Base-by-base conservation (phyloP, 768 basidiomycete genomes). In the Ramaria rubella region DNA sequence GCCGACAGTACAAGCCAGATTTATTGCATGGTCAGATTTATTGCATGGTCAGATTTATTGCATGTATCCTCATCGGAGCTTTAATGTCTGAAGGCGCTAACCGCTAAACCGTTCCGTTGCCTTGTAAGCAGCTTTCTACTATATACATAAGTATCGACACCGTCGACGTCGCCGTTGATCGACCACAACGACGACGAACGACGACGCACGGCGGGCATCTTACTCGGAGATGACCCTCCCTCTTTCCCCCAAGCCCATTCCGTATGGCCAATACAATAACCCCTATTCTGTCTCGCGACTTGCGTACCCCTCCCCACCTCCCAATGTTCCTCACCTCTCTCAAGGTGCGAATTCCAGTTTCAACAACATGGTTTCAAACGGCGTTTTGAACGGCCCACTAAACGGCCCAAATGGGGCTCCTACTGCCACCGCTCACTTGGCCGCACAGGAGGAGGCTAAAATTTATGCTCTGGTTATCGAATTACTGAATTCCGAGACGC, bases 401-500 rank as follows among this genome's bases (percentile, higher is more conserved):
- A 30, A n/a, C 29, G 21, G 23, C 17, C 44, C 27, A 4, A 36
- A 26, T 26, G 44, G 40, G n/a, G 27, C 36, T 54, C 21, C 40
- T n/a, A 56, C 46, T 45, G n/a, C 55, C 8, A 23, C 15, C 19
- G 52, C 38, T 19, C 52, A 54, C 29, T 14, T 56, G 42, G 55
- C 56, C 12, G 58, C 60, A 11, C 68, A 70, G 49, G 86, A 88
- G 60, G 86, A 87, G 66, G 76, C 76, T 62, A 94, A 96, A 75
- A 96, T 99, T 43, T 95, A 93, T 70, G 75, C 78, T 11, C 79
- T 98, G 52, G 94, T 98, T 58, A 83, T 93, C 62, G 90, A 95
- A 57, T 74, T 95, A 26, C 79, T 89, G 77, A 86, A 91, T 65
- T 83, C 87, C 1, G 80, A 75, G 55, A 82, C 86, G n/a, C 80